These are phyloP conservation scores for Podaxis pistillaris DNA, from an alignment of 768 basidiomycete species.

Conservation along the genomic window DNA sequence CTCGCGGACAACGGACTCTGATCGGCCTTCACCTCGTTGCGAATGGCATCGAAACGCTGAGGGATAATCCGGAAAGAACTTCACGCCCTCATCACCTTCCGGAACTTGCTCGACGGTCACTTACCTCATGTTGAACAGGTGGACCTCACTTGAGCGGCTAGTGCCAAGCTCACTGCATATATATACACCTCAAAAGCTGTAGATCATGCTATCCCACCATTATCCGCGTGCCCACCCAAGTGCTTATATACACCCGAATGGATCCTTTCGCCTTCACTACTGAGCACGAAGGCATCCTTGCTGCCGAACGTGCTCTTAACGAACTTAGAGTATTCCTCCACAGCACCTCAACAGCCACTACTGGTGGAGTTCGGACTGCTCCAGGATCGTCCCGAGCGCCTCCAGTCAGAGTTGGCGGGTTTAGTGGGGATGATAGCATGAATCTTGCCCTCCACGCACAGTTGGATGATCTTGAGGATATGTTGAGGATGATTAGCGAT, in stretches of 20 bases:
- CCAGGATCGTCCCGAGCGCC: not conserved
- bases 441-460: constrained; percentile 5
- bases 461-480: constrained; percentile 6
- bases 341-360: not conserved
- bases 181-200: not conserved
- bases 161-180: not conserved
- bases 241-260: not conserved
- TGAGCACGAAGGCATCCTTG: constrained; percentile 3
- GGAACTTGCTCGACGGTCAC: not conserved
- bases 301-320: constrained; percentile 1
- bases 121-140: not conserved
- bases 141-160: not conserved
- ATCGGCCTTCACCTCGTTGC: not conserved
- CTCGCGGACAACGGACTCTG: not conserved
- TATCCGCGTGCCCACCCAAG: not conserved
- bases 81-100: too few relatives aligned
- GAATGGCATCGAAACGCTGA: not conserved
- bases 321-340: not conserved
- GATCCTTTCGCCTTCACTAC: constrained; percentile 4
- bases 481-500: constrained; percentile 6
- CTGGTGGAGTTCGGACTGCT: not conserved
- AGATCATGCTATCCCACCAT: not conserved
- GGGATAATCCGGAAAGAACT: too few relatives aligned
- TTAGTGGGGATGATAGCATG: not conserved
- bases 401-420: too few relatives aligned